Base-by-base conservation (phyloP, 495 filamentous ascomycete genomes). In the Trypethelium eluteriae region DNA sequence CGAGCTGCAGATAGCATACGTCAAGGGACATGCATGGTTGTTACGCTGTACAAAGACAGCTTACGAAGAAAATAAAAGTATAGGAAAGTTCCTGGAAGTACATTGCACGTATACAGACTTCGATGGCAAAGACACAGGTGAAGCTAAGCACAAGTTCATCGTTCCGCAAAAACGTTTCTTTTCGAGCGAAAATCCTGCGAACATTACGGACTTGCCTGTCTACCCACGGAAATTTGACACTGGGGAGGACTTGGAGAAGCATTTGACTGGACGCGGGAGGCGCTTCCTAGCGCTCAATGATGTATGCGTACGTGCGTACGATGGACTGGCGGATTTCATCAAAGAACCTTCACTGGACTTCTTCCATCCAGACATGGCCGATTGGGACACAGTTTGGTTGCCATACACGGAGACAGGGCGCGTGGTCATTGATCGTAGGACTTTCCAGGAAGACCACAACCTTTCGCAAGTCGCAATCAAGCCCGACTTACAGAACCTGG, bases 341-440 rank as follows among this genome's bases (percentile, higher is more conserved):
- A 72, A 72, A 62, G 62, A 70, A 9, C 75, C 75, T 6, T 73
- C 76, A 25, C 68, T 62, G 62, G 67, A 70, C 46, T 73, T 63
- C 57, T 74, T 67, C 57, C 64, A 77, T 64, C 32, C 25, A 10
- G 72, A 77, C 46, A 68, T 67, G 46, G 61, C 68, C 18, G 44
- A 53, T 2, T 74, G 62, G 39, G 70, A 70, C 16, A 50, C 64
- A 3, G 64, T 71, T 6, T 77, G 71, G 69, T 62, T 72, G 2
- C 71, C 74, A n/a, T 69, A 67, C 25, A 73, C 70, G n/a, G 69
- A 68, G 47, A 74, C 64, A 12, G 76, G 76, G 1, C 65, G 76
- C 50, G 65, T 77, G 10, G 68, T 79, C 5, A 65, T 79, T n/a
- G 76, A 79, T 49, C 66, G 65, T 10, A 75, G 74, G 64, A 77